Conservation (phyloP, 1,284 basidiomycete species). For the Phaffia rhodozyma region DNA sequence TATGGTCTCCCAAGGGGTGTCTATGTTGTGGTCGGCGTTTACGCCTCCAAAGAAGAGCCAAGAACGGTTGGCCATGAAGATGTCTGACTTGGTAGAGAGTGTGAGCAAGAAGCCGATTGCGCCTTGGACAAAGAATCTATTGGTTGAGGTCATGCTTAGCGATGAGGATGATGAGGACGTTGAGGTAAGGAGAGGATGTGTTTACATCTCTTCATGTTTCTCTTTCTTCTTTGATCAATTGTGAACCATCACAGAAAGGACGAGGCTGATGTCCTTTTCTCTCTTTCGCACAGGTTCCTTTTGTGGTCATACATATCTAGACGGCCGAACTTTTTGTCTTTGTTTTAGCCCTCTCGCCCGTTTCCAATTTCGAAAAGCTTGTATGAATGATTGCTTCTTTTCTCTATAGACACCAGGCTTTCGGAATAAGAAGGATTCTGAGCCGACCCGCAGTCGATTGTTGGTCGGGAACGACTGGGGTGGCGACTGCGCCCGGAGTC, state of each 20-base stretch:
- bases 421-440: too few species aligned
- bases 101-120: conserved; percentile 89
- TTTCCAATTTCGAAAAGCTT: background rate
- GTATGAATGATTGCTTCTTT: background rate
- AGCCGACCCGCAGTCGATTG: background rate
- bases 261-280: background rate
- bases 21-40: conserved; percentile 95
- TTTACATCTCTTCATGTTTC: background rate
- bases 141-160: conserved; percentile 88
- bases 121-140: conserved; percentile 62
- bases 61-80: conserved; percentile 75
- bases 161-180: conserved; percentile 67
- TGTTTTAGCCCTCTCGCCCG: background rate
- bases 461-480: background rate
- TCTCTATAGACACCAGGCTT: too few species aligned
- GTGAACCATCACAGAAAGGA: background rate
- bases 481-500: too few species aligned
- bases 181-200: background rate
- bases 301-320: conserved; percentile 7
- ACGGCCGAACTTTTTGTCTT: background rate
- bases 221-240: background rate
- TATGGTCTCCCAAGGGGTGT: conserved; percentile 75
- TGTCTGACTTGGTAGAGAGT: conserved; percentile 79
- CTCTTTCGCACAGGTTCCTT: background rate
- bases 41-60: conserved; percentile 84